Conservation (phyloP, 495 filamentous ascomycete species). For the Aspergillus kassunensis region DNA sequence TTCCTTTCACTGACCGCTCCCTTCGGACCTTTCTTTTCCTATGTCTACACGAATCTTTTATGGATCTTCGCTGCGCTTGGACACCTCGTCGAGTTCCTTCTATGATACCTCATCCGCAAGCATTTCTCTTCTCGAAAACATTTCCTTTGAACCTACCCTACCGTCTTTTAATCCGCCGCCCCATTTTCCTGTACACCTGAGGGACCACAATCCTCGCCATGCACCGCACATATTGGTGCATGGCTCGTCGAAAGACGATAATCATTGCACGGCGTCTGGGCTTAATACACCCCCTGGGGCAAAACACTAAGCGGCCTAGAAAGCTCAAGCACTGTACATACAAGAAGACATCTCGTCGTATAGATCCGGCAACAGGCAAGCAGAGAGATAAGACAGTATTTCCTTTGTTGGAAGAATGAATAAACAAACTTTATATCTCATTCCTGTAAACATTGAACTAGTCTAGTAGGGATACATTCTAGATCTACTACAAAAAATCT, state of each 20-base stretch:
- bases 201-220: conserved; percentile 27
- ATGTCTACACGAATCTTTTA: conserved; percentile 28
- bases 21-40: conserved; percentile 30
- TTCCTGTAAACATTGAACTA: no score
- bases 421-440: not conserved
- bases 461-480: no score
- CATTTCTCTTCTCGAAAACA: conserved; percentile 26
- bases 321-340: conserved; percentile 42
- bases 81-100: conserved; percentile 11
- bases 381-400: conserved; percentile 30
- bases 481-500: no score
- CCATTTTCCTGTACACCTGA: conserved; percentile 33
- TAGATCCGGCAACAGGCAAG: conserved; percentile 23
- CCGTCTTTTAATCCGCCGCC: conserved; percentile 36
- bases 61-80: conserved; percentile 12
- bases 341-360: conserved; percentile 18
- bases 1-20: conserved; percentile 15
- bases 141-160: conserved; percentile 23
- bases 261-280: conserved; percentile 17
- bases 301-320: conserved; percentile 10
- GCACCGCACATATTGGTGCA: conserved; percentile 29
- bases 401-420: conserved; percentile 28
- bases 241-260: conserved; percentile 21
- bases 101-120: conserved; percentile 27
- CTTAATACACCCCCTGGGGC: conserved; percentile 4